Base-by-base conservation (phyloP, 139 green algal genomes). In the Coelastrella sp. region DNA sequence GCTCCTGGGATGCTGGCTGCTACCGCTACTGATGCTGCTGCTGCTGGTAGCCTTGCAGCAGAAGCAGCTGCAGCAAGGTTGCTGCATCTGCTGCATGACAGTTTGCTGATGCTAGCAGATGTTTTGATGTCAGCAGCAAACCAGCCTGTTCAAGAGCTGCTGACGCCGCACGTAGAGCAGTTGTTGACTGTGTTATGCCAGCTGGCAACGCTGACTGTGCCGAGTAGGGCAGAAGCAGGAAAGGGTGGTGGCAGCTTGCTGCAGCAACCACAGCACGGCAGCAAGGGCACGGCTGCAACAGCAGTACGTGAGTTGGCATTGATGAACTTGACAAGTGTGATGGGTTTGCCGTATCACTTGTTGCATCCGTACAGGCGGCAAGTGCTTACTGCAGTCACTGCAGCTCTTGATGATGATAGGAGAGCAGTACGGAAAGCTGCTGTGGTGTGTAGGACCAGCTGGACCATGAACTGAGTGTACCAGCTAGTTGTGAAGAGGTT, bases 301-400 rank as follows among this genome's bases (percentile, higher is more conserved):
- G 77, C 61, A 22, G 76, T 91, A 59, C 65, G 87, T n/a, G 87
- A 91, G 65, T 32, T 71, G 14, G 87, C 65, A 47, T n/a, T 91
- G 78, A 60, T 73, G 78, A 87, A 75, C 57, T 22, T 91, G 64
- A 65, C 79, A 3, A 61, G 76, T 17, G 19, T 57, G 10, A 87
- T 81, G 64, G 19, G 79, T 16, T 57, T 91, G 56, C 87, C 87
- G 8, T 91, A 91, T 54, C 87, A 86, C 11, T 56, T 91, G 87
- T 71, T 91, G 78, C 87, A 91, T 73, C 77, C 64, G 5, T 58
- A 91, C 57, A 71, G 64, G 79, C 78, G 79, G 47, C 64, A 61
- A n/a, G 87, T 91, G 77, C 65, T 91, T 60, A 2, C 76, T 22
- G 87, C 56, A n/a, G 58, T 91, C 17, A 57, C 65, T 11, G 87